phyloP scores from a whole-genome alignment of 768 basidiomycete species.

The Coprinopsis cinerea region DNA sequence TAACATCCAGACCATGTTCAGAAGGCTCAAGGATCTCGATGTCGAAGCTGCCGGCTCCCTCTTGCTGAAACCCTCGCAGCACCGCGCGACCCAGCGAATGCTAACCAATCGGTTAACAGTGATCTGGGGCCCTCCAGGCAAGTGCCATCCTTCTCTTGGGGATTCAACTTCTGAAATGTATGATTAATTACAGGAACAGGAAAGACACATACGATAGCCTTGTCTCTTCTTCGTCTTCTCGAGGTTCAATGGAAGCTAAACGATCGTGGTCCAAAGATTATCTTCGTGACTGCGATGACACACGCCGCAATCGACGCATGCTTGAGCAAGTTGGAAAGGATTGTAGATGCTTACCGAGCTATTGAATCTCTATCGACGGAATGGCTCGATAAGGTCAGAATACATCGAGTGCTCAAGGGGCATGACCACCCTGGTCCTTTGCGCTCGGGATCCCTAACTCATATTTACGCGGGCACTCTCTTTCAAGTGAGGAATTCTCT shows the following conservation, averaged over 20 bases:
- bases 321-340: constrained; percentile 31
- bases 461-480: constrained; percentile 43
- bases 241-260: constrained; percentile 32
- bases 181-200: constrained; percentile 35
- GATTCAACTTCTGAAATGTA: neutral
- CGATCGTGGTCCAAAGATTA: constrained; percentile 26
- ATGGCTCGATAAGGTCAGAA: constrained; percentile 38
- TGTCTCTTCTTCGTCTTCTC: constrained; percentile 40
- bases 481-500: constrained; percentile 32
- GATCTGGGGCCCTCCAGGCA: constrained; percentile 48
- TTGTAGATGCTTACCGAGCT: constrained; percentile 30
- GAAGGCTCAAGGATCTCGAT: constrained; percentile 29
- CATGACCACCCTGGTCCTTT: constrained; percentile 33
- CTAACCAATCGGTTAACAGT: constrained; percentile 39
- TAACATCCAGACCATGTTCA: constrained; percentile 35
- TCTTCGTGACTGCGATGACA: constrained; percentile 47
- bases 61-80: constrained; percentile 42
- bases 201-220: constrained; percentile 46
- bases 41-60: constrained; percentile 31
- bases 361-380: constrained; percentile 30
- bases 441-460: constrained; percentile 18
- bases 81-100: constrained; percentile 36
- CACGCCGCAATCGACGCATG: constrained; percentile 50
- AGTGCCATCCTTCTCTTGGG: constrained; percentile 3
- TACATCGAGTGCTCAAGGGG: constrained; percentile 38